Conservation (phyloP, 2,329 filamentous ascomycete genomes). For the Xylaria polymorpha region DNA sequence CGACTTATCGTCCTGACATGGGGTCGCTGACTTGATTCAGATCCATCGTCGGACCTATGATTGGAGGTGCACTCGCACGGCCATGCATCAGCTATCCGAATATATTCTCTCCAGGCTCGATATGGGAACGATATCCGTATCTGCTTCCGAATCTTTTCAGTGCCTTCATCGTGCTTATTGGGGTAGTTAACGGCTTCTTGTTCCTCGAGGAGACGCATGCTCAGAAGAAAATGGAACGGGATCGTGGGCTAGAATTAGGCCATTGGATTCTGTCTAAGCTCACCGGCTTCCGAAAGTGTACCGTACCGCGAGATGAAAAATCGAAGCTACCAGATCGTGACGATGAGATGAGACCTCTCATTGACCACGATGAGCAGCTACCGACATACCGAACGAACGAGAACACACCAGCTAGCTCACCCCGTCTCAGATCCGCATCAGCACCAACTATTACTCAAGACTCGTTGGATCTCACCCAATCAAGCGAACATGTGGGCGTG, state of each 20-base stretch:
- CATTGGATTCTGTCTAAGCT: slow-evolving; percentile 70
- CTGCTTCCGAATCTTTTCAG: slow-evolving; percentile 70
- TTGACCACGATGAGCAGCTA: slow-evolving; percentile 70
- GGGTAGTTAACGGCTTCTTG: slow-evolving; percentile 71
- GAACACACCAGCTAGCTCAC: slow-evolving; percentile 61
- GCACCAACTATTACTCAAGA: slow-evolving; percentile 52
- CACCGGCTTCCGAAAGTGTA: slow-evolving; percentile 52
- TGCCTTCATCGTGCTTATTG: slow-evolving; percentile 71
- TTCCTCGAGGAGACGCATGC: slow-evolving; percentile 93
- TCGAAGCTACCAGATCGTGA: slow-evolving; percentile 59
- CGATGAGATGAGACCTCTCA: slow-evolving; percentile 68
- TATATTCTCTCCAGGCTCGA: slow-evolving; percentile 75
- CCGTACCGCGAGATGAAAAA: slow-evolving; percentile 53
- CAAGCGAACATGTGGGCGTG: slow-evolving; percentile 37
- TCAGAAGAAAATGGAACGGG: slow-evolving; percentile 79
- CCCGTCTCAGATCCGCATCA: slow-evolving; percentile 49
- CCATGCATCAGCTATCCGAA: slow-evolving; percentile 85
- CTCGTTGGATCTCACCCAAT: slow-evolving; percentile 51
- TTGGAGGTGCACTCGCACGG: slow-evolving; percentile 89
- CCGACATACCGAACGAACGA: slow-evolving; percentile 76
- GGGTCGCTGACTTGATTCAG: slow-evolving; percentile 58
- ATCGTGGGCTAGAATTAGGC: slow-evolving; percentile 81
- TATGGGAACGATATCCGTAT: slow-evolving; percentile 91
- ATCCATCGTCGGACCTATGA: slow-evolving; percentile 90
- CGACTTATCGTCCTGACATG: neutral